phyloP scores from a whole-genome alignment of 352 stramenopile species.

The Peronospora farinosa region DNA sequence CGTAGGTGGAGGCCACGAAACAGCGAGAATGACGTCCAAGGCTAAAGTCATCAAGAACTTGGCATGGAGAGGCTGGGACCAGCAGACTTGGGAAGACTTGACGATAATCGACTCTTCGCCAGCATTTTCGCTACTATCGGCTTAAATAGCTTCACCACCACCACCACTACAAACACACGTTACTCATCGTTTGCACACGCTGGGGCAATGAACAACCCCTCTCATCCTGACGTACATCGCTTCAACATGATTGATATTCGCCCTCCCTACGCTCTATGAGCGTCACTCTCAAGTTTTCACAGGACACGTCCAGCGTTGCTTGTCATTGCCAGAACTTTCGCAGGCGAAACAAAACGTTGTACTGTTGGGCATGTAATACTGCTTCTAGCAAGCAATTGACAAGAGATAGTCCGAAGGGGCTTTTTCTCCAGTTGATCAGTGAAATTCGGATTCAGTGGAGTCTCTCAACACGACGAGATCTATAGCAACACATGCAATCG shows the following conservation, averaged over 20 bases:
- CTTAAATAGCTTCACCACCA: too few species aligned
- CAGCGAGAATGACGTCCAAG: too few species aligned
- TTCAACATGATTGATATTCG: too few species aligned
- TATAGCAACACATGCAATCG: constrained; percentile 17
- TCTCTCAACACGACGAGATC: background rate
- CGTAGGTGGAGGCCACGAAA: too few species aligned
- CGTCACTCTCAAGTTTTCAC: too few species aligned
- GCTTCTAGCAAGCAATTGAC: too few species aligned
- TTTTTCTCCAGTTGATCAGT: constrained; percentile 6
- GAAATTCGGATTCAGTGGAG: constrained; percentile 15
- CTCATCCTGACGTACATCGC: too few species aligned
- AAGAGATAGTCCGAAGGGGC: too few species aligned
- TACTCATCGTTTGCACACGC: constrained; percentile 60
- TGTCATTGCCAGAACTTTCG: constrained; percentile 13
- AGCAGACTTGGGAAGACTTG: constrained; percentile 4
- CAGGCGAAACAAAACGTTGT: constrained; percentile 18
- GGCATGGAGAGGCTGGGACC: background rate
- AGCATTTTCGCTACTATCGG: too few species aligned
- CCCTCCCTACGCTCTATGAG: too few species aligned
- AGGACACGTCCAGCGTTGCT: too few species aligned
- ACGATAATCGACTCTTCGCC: constrained; percentile 28
- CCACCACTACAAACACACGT: constrained; percentile 2
- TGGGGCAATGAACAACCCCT: constrained; percentile 3
- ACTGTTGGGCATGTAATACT: constrained; percentile 24
- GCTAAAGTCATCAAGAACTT: too few species aligned